A percentile compares a stretch with the other conserved stretches of the same genome.
Evolutionary conservation across 257 asterid species (phyloP).

Genomic region (Forsythia suspensa): DNA sequence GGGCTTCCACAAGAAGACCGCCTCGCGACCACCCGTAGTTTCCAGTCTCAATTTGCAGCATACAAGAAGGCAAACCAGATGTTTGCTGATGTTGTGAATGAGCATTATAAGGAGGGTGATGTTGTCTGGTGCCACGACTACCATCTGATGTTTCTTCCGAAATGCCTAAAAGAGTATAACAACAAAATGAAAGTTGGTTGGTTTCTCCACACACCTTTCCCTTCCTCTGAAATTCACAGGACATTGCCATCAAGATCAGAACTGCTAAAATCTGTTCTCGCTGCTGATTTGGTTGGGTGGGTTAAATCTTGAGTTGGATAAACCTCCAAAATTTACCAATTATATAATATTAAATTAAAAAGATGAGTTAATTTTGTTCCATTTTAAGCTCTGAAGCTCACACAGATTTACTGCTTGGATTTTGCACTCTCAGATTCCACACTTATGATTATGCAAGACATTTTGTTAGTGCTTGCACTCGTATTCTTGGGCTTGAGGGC

Average conservation of each 20-base stretch:
- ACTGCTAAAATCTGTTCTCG: slow-evolving; percentile 75
- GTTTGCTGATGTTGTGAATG: too few relatives aligned
- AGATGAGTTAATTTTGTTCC: neutral
- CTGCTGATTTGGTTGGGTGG: slow-evolving; percentile 92
- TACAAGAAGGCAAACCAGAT: slow-evolving; percentile 74
- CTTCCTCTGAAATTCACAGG: slow-evolving; percentile 86
- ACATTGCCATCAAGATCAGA: slow-evolving; percentile 76
- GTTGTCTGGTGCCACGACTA: too few relatives aligned
- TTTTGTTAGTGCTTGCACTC: slow-evolving; percentile 90
- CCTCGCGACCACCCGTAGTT: slow-evolving; percentile 89
- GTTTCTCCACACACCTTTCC: slow-evolving; percentile 94
- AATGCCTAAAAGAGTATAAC: slow-evolving; percentile 69
- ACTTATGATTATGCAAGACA: slow-evolving; percentile 92
- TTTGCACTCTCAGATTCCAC: slow-evolving; percentile 60
- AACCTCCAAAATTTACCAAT: neutral
- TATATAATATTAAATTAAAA: too few relatives aligned
- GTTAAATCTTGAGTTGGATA: slow-evolving; percentile 10
- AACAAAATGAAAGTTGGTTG: slow-evolving; percentile 82
- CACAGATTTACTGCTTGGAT: slow-evolving; percentile 1
- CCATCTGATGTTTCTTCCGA: too few relatives aligned
- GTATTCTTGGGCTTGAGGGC: slow-evolving; percentile 95
- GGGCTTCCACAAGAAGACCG: slow-evolving; percentile 88
- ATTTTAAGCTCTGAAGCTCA: neutral
- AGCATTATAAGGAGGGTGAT: too few relatives aligned
- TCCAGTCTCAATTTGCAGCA: slow-evolving; percentile 87